phyloP scores from a whole-genome alignment of 2,329 filamentous ascomycete genomes.

The Cladophialophora exuberans region DNA sequence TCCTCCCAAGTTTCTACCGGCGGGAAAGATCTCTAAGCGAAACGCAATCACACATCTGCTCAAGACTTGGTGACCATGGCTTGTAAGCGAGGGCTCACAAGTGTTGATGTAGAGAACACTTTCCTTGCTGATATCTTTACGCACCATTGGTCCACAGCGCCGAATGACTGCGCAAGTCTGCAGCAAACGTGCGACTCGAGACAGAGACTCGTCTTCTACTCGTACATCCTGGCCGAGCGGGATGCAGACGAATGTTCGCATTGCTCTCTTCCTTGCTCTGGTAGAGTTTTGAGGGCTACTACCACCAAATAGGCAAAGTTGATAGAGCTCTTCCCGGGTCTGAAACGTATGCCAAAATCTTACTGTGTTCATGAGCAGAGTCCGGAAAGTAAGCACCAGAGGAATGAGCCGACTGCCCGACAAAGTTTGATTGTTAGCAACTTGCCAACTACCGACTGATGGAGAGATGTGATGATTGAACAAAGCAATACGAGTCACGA shows the following conservation, averaged over 20 bases:
- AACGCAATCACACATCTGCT: constrained; percentile 3
- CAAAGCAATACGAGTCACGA: no score
- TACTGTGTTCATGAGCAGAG: not conserved
- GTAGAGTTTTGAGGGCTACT: no score
- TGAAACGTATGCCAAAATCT: constrained; percentile 17
- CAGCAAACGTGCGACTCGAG: no score
- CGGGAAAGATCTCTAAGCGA: not conserved
- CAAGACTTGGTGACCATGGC: not conserved
- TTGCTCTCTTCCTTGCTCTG: no score
- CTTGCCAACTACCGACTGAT: no score
- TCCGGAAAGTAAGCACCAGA: constrained; percentile 4
- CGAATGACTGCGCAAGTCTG: no score
- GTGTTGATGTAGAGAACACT: not conserved
- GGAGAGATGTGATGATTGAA: no score
- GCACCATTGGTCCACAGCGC: no score
- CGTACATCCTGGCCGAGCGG: not conserved
- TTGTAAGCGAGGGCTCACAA: constrained; percentile 2
- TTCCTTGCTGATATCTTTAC: no score
- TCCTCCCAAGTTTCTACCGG: not conserved
- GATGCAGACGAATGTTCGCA: no score
- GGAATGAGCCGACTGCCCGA: constrained; percentile 2
- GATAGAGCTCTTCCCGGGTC: not conserved
- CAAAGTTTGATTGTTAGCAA: not conserved
- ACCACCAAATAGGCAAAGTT: not conserved
- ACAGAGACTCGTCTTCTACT: no score